Base-by-base conservation (phyloP, 345 rosid genomes). In the Salix dunnii region DNA sequence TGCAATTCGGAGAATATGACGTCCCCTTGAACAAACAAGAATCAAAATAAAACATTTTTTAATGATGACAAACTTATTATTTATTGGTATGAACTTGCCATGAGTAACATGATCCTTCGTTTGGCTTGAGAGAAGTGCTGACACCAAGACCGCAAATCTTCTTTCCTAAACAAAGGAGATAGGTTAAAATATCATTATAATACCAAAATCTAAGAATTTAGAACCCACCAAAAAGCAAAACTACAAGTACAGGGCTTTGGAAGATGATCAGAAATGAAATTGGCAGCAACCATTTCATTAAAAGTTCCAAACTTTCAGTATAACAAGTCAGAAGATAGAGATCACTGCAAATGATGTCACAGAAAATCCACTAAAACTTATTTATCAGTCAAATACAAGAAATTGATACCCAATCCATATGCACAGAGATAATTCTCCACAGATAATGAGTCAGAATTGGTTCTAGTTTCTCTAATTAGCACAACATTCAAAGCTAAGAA, bases 71-170 rank as follows among this genome's bases (percentile, higher is more conserved):
- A 49, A 49, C 21, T 49, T 49, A 49, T 49, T 49, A 49, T 49
- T 17, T 49, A 17, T 46, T 49, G 11, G 23, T 8, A 68, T 42
- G 71, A 72, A 78, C 88, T 78, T 83, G 76, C 95, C 95, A 77
- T 91, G 90, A 46, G 81, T 89, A 64, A 91, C 92, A 42, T 91
- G 85, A 81, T 91, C 95, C 82, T 89, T 89, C 62, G 95, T 91
- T 82, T 89, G 95, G 90, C 95, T 91, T 5, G 95, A 91, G 40
- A 91, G 72, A 70, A 91, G 92, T 40, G 92, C 82, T 31, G 95
- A 91, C 18, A 79, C 79, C 80, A 89, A 80, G 78, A 91, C 91
- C 6, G 95, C 91, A 72, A 89, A 91, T 81, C 95, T 84, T 84
- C 91, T 86, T 82, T 91, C 92, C 95, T 91, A 73, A 27, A 77